Percentiles rank a stretch among this genome's conserved stretches.
Evolutionary conservation across 2,329 filamentous ascomycete species (phyloP).

Genomic region (Diatrype stigma): DNA sequence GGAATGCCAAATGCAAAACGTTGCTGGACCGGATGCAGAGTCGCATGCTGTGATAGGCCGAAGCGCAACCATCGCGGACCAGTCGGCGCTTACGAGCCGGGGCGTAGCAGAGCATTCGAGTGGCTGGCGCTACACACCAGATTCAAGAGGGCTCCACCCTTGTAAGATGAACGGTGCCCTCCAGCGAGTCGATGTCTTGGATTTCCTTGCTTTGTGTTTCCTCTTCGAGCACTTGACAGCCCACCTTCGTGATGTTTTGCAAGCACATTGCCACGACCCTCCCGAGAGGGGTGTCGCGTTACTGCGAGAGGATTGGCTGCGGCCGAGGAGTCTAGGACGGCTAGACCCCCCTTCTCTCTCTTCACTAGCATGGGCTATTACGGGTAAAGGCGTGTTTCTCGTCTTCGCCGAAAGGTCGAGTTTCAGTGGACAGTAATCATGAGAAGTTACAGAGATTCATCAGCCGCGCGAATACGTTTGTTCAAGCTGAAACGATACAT

Average conservation of each 20-base stretch:
- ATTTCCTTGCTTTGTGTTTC: constrained; percentile 36
- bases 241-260: constrained; percentile 21
- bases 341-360: not conserved
- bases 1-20: constrained; percentile 20
- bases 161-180: constrained; percentile 37
- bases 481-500: constrained; percentile 18
- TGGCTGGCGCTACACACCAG: constrained; percentile 40
- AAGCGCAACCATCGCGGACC: constrained; percentile 32
- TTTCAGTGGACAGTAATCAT: constrained; percentile 16
- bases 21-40: constrained; percentile 31
- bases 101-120: constrained; percentile 35
- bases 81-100: constrained; percentile 46
- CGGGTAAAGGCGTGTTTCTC: constrained; percentile 24
- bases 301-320: constrained; percentile 32
- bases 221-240: constrained; percentile 24
- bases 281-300: constrained; percentile 38
- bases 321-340: too few species aligned
- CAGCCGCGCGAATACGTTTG: constrained; percentile 14
- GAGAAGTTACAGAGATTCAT: constrained; percentile 3
- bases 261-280: constrained; percentile 37
- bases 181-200: constrained; percentile 46
- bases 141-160: constrained; percentile 35
- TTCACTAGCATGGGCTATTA: not conserved
- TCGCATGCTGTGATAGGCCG: constrained; percentile 39
- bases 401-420: constrained; percentile 22